Evolutionary conservation across 1,284 basidiomycete genomes (phyloP), one percentile per base, ranked within the genome.

Genomic region (Moesziomyces sp.): DNA sequence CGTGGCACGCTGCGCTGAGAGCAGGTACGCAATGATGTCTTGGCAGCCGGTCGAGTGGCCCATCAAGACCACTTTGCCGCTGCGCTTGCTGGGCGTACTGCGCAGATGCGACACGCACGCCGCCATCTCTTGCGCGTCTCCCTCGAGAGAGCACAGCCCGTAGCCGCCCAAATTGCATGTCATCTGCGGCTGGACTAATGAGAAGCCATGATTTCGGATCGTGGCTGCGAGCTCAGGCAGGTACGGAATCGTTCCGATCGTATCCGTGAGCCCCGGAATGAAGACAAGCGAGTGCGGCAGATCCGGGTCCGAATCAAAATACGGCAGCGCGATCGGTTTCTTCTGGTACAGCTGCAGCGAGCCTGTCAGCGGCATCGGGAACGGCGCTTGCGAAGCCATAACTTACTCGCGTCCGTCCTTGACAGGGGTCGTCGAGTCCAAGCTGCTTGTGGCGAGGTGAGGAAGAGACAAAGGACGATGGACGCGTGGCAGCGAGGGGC

Each of bases 1-100:
- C 3, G 24, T 38, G 0, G 61, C 61, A 4, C 62, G 63, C 1
- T 5, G 19, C 0, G 56, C 53, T 6, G 47, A 59, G 13, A 74
- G 52, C 10, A 82, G 55, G 45, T 74, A 76, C 13, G 67, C 60
- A n/a, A 82, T 50, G n/a, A 72, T 58, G 43, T 82, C 80, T 46
- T 83, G 80, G 43, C 78, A 82, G 3, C 81, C 81, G 0, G 81
- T 83, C n/a, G 75, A 79, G 47, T 83, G 81, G 7, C 81, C 81
- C 75, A 82, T 78, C 8, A 83, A 46, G 9, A 83, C 65, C 23
- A 83, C 55, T 34, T 64, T 66, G 48, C 76, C 78, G 3, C 48
- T 23, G 6, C 52, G 28, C 23, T 69, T 64, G 13, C 35, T 3
- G 9, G 55, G 52, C 8, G 58, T 34, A 13, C 35, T 47, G 11